Conservation (phyloP, 2,329 filamentous ascomycete species). For the Cladophialophora carrionii region DNA sequence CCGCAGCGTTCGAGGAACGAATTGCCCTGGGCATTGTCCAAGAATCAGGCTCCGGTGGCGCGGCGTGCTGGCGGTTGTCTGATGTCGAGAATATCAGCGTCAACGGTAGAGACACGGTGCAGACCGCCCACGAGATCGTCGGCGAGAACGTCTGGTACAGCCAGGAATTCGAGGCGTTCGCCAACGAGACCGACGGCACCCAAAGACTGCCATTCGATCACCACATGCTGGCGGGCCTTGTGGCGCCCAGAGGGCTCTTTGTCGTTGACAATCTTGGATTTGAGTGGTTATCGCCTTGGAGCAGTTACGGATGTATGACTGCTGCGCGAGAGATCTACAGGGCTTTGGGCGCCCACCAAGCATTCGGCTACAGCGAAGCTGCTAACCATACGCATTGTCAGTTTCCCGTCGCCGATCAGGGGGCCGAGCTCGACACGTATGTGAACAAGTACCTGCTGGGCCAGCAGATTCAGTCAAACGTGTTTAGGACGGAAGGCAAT, state of each 20-base stretch:
- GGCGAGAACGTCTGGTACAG: constrained; percentile 68
- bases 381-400: constrained; percentile 60
- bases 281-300: constrained; percentile 62
- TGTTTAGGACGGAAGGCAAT: constrained; percentile 39
- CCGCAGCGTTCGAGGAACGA: constrained; percentile 61
- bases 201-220: constrained; percentile 59
- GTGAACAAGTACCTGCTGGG: constrained; percentile 60
- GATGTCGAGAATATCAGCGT: constrained; percentile 50
- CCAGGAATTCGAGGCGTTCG: constrained; percentile 52
- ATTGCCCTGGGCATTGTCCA: constrained; percentile 66
- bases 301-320: constrained; percentile 63
- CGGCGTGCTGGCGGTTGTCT: constrained; percentile 64
- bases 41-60: constrained; percentile 64
- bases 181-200: constrained; percentile 53
- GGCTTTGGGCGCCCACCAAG: constrained; percentile 56
- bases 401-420: constrained; percentile 57
- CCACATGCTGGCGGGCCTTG: constrained; percentile 61
- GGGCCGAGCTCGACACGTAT: constrained; percentile 57
- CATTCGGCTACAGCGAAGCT: constrained; percentile 62
- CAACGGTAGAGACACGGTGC: constrained; percentile 59
- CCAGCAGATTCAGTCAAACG: constrained; percentile 40
- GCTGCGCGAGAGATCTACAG: constrained; percentile 59
- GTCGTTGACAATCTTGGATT: constrained; percentile 62
- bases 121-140: constrained; percentile 63
- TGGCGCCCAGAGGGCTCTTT: constrained; percentile 60